Evolutionary conservation across 805 yeast species (phyloP).

Genomic region (Kregervanrija pseudodelftensis): DNA sequence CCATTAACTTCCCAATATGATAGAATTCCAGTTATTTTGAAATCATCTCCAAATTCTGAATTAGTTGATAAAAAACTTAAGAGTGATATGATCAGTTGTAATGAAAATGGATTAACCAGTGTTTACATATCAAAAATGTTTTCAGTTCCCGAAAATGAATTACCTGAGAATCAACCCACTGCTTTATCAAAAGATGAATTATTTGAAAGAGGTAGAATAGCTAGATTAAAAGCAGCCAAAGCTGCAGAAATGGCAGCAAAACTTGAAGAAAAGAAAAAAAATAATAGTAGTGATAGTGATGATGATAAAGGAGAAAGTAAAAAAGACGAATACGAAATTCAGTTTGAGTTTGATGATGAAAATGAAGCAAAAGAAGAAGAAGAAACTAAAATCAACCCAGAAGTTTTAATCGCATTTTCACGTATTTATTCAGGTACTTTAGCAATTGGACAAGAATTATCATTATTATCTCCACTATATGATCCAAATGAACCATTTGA

Average conservation of each 20-base stretch:
- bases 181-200: slow-evolving; percentile 47
- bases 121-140: slow-evolving; percentile 88
- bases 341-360: slow-evolving; percentile 44
- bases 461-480: slow-evolving; percentile 81
- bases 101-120: slow-evolving; percentile 52
- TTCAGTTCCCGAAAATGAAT: slow-evolving; percentile 73
- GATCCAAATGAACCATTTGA: slow-evolving; percentile 39
- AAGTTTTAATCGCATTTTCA: slow-evolving; percentile 79
- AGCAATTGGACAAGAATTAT: slow-evolving; percentile 63
- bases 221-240: slow-evolving; percentile 58
- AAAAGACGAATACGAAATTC: slow-evolving; percentile 26
- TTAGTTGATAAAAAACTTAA: slow-evolving; percentile 42
- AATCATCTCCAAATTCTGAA: slow-evolving; percentile 45
- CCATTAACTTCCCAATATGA: slow-evolving; percentile 70
- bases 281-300: slow-evolving; percentile 3
- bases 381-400: slow-evolving; percentile 35
- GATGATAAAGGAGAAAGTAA: slow-evolving; percentile 10
- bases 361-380: slow-evolving; percentile 35
- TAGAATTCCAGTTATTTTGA: slow-evolving; percentile 62
- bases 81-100: slow-evolving; percentile 59
- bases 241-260: slow-evolving; percentile 46
- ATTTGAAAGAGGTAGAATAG: slow-evolving; percentile 53
- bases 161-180: slow-evolving; percentile 50
- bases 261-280: slow-evolving; percentile 20
- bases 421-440: slow-evolving; percentile 85